Evolutionary conservation across 495 filamentous ascomycete genomes (phyloP).

Genomic region (Penicillium malachiteum): DNA sequence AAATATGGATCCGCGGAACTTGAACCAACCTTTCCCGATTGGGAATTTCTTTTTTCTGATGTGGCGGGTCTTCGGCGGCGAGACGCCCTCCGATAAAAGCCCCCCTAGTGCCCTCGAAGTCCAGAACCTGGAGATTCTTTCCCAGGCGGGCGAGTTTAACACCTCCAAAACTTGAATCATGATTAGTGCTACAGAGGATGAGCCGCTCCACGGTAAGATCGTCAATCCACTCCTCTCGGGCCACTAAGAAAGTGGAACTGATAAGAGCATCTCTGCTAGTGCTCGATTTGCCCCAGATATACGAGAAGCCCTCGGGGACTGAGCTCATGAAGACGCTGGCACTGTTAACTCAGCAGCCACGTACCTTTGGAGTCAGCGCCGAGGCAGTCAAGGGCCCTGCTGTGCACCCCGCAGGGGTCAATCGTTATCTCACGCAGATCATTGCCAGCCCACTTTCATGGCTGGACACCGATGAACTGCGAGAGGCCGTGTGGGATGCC

Average conservation of each 20-base stretch:
- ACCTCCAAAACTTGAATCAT: slow-evolving; percentile 19
- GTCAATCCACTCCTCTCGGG: slow-evolving; percentile 10
- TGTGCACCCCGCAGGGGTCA: slow-evolving; percentile 41
- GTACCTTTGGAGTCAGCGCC: slow-evolving; percentile 29
- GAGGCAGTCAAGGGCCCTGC: slow-evolving; percentile 32
- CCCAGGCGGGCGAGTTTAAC: not conserved
- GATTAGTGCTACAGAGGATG: slow-evolving; percentile 39
- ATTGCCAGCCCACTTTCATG: slow-evolving; percentile 72
- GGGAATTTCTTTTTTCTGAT: slow-evolving; percentile 39
- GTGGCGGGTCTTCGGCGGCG: not conserved
- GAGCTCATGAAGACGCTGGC: slow-evolving; percentile 46
- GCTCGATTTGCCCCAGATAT: slow-evolving; percentile 54
- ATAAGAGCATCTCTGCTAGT: slow-evolving; percentile 41
- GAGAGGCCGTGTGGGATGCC: slow-evolving; percentile 75
- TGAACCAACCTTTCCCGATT: slow-evolving; percentile 40
- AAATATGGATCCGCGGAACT: slow-evolving; percentile 32
- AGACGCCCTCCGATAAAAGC: slow-evolving; percentile 7
- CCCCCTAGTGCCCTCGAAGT: not conserved
- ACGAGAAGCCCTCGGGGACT: slow-evolving; percentile 48
- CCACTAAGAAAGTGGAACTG: slow-evolving; percentile 34
- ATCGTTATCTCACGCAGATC: slow-evolving; percentile 70
- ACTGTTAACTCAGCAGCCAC: slow-evolving; percentile 44
- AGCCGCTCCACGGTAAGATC: slow-evolving; percentile 45
- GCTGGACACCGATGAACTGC: slow-evolving; percentile 68
- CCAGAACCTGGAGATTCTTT: not conserved